Evolutionary conservation across 768 basidiomycete species (phyloP).

Genomic region (Leccinum obscurum): DNA sequence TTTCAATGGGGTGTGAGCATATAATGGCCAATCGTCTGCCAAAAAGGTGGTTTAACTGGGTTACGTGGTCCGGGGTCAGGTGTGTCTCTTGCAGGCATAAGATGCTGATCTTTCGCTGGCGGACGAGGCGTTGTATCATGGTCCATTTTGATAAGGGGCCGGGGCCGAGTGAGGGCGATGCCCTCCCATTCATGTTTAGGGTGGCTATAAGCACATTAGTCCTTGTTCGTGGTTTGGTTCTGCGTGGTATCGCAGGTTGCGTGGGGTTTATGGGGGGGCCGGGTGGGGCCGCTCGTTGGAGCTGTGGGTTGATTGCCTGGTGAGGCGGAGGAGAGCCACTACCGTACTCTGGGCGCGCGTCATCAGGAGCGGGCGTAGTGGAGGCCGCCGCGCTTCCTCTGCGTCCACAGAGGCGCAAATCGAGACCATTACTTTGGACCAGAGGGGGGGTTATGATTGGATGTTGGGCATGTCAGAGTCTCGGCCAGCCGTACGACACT

Average conservation of each 20-base stretch:
- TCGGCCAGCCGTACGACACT: background rate
- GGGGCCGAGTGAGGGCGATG: no score
- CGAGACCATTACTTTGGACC: background rate
- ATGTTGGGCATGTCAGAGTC: background rate
- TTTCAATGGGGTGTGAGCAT: no score
- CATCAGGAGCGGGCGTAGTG: background rate
- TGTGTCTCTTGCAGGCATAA: no score
- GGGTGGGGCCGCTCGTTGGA: background rate
- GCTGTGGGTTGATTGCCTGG: background rate
- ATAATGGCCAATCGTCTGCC: no score
- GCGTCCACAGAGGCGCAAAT: background rate
- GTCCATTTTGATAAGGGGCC: background rate
- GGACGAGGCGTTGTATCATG: no score
- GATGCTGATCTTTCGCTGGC: no score
- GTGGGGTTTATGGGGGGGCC: background rate
- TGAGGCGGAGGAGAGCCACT: background rate
- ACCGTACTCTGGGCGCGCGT: background rate
- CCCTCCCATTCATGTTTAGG: no score
- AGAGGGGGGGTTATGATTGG: background rate
- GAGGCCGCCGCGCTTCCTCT: background rate
- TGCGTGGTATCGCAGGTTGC: background rate
- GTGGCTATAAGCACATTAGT: no score
- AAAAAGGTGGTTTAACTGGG: no score
- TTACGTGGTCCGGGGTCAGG: no score
- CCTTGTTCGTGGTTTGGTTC: no score